Percentiles rank a stretch among this genome's conserved stretches.
Conservation (phyloP, 2,329 filamentous ascomycete species). For the Ceratocystis huliohia region DNA sequence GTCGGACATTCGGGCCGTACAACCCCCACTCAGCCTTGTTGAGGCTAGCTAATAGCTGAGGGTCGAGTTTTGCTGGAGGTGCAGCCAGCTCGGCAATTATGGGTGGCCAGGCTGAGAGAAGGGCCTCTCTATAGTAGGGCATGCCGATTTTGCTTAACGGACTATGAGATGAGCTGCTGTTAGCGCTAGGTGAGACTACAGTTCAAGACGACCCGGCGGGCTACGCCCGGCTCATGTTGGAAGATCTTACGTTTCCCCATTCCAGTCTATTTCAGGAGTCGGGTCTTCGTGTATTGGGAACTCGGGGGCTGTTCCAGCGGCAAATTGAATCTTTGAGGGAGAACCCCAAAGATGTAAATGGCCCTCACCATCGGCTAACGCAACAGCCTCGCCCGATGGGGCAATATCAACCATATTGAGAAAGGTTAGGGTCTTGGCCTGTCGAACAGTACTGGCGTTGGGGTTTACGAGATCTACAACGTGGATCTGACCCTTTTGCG, state of each 20-base stretch:
- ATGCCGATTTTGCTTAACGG: constrained; percentile 78
- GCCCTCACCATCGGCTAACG: constrained; percentile 65
- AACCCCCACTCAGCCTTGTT: constrained; percentile 62
- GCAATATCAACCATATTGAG: constrained; percentile 75
- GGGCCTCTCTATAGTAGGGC: constrained; percentile 79
- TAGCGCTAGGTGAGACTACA: not conserved
- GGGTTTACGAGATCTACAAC: constrained; percentile 92
- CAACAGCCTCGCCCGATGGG: constrained; percentile 74
- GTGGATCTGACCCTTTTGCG: constrained; percentile 84
- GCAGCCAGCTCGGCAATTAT: constrained; percentile 75
- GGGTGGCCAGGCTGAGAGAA: constrained; percentile 86
- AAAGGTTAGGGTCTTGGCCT: constrained; percentile 63
- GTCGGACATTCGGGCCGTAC: constrained; percentile 65
- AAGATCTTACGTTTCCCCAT: constrained; percentile 49
- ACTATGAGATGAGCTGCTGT: constrained; percentile 30
- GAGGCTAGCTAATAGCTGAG: constrained; percentile 53
- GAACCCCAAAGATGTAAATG: constrained; percentile 81
- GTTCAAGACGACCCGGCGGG: not conserved
- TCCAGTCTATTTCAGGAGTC: constrained; percentile 52
- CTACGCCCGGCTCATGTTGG: not conserved
- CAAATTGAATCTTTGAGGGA: constrained; percentile 72
- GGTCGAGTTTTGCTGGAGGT: constrained; percentile 63
- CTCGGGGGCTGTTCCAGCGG: constrained; percentile 67
- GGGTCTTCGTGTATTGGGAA: constrained; percentile 56
- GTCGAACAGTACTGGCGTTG: constrained; percentile 71